Conservation (phyloP, 73 alveolate genomes). For the Tetrahymena thermophila region DNA sequence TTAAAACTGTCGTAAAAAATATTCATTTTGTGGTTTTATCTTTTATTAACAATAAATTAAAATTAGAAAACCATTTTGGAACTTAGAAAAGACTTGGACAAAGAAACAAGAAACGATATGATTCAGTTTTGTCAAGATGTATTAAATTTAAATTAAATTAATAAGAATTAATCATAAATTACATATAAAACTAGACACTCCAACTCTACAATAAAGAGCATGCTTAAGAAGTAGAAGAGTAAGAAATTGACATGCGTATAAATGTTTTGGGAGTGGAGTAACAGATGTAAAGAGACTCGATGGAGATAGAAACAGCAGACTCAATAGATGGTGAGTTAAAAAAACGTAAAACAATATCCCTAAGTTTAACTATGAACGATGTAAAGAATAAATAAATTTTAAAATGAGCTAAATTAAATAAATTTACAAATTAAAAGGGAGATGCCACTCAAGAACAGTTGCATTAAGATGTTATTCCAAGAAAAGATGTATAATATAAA, state of each 20-base stretch:
- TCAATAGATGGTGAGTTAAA: neutral
- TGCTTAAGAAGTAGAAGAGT: neutral
- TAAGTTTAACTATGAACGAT: neutral
- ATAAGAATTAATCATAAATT: neutral
- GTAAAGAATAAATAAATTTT: neutral
- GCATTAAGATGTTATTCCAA: neutral
- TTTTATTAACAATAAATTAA: neutral
- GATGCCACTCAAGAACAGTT: neutral
- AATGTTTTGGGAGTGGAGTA: neutral
- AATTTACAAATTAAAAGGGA: neutral
- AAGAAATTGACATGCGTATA: neutral
- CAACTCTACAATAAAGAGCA: neutral
- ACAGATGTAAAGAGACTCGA: neutral
- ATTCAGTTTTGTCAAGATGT: neutral
- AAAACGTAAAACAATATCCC: neutral
- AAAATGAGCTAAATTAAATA: too few relatives aligned
- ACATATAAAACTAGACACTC: neutral
- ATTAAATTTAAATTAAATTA: neutral
- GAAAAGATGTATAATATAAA: neutral
- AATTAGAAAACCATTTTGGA: neutral
- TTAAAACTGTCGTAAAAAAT: slow-evolving; percentile 4
- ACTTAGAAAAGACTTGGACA: neutral
- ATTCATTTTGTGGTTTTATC: neutral
- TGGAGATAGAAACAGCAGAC: neutral
- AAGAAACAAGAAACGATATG: neutral